Evolutionary conservation across 306 rosid species (phyloP).

Genomic region (Spatholobus suberectus): DNA sequence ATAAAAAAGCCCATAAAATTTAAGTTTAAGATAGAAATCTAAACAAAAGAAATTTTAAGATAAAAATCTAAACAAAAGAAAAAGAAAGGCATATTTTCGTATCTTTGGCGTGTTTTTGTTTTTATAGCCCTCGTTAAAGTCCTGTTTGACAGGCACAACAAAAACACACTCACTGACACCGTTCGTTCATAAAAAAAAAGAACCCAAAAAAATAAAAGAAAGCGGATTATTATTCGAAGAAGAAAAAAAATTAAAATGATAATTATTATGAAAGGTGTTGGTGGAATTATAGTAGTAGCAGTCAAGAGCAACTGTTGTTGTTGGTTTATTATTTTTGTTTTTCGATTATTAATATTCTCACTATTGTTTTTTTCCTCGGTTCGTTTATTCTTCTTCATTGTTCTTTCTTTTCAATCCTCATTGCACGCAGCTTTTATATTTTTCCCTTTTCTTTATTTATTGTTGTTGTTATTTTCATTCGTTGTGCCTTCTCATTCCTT

Average conservation of each 20-base stretch:
- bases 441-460: conserved; percentile 29
- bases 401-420: conserved; percentile 51
- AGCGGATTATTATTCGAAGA: conserved; percentile 39
- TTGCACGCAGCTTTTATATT: conserved; percentile 36
- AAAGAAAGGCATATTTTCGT: background rate
- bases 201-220: background rate
- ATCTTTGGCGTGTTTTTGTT: conserved; percentile 32
- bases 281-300: conserved; percentile 61
- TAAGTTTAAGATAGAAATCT: background rate
- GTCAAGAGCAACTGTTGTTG: conserved; percentile 56
- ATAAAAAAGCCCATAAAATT: background rate
- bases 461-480: conserved; percentile 46
- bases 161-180: conserved; percentile 45
- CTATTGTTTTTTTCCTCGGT: conserved; percentile 35
- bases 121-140: conserved; percentile 33
- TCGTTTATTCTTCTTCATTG: conserved; percentile 51
- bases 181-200: conserved; percentile 45
- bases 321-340: conserved; percentile 52
- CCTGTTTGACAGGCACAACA: conserved; percentile 53
- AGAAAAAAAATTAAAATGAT: conserved; percentile 38
- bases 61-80: background rate
- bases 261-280: conserved; percentile 71
- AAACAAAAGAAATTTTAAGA: background rate
- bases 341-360: conserved; percentile 44
- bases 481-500: conserved; percentile 61